Base-by-base conservation (phyloP, 768 basidiomycete genomes). In the Leccinum imitatum region DNA sequence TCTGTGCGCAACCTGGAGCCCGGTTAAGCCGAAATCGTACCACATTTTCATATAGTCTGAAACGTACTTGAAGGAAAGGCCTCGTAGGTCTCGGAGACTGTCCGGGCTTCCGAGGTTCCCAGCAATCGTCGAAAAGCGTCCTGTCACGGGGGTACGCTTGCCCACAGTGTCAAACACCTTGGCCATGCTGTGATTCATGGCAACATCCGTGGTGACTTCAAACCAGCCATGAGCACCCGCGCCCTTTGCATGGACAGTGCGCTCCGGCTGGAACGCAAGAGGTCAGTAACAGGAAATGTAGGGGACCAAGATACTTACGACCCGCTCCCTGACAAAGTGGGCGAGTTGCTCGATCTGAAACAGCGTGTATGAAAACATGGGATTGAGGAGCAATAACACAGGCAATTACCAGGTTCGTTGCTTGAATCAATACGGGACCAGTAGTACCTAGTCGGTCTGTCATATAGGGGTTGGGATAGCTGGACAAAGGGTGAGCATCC, bases 81-180 rank as follows among this genome's bases (percentile, higher is more conserved):
- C 84, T 59, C 84, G 75, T 6, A 83, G 78, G 58, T 86, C 83
- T 35, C 83, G 71, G 35, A 78, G 73, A 53, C 71, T 70, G 63
- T 85, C 84, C 1, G 82, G 76, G 25, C 76, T 77, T 15, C 84
- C 84, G 48, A 77, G 68, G 17, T 80, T 79, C n/a, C 84, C 82
- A 15, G 76, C 75, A 50, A 86, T 84, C 31, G 85, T 87, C 33
- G 79, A 80, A 72, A 85, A 83, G n/a, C 84, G 77, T 8, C 13
- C 64, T 15, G 64, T 64, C 44, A 65, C 54, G 2, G 63, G 57
- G 19, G 64, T 65, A 33, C 63, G 63, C 54, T 65, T 65, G 33
- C 64, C 64, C 6, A 65, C 31, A 9, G 59, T 58, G 39, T 64
- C 54, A 19, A 65, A 65, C 27, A 64, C 54, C 19, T 48, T 55